Conservation (phyloP, 331 rosid species). For the Pyrus hybrid region DNA sequence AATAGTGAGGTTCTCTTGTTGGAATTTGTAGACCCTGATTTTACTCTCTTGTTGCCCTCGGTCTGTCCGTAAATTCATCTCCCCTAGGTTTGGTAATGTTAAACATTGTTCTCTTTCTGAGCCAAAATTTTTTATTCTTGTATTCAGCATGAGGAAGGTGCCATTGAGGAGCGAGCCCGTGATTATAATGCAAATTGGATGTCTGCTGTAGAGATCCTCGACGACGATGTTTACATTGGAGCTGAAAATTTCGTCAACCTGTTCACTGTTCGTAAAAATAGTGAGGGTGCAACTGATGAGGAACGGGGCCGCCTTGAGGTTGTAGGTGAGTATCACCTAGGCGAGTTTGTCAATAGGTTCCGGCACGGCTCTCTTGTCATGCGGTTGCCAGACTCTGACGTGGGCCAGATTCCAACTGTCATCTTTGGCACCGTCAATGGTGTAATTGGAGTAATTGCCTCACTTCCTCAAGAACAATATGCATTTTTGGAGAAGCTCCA, state of each 20-base stretch:
- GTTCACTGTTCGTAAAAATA: conserved; percentile 77
- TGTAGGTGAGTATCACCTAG: conserved; percentile 88
- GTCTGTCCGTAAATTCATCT: not conserved
- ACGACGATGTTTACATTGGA: conserved; percentile 86
- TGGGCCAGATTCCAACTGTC: conserved; percentile 85
- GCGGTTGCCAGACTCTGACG: conserved; percentile 87
- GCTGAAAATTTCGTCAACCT: conserved; percentile 84
- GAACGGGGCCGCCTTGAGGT: conserved; percentile 85
- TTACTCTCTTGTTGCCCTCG: not conserved
- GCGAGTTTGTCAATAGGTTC: conserved; percentile 78
- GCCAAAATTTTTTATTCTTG: not conserved
- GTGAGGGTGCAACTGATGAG: conserved; percentile 91
- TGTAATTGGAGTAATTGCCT: conserved; percentile 85
- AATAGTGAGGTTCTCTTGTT: not conserved
- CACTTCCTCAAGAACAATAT: conserved; percentile 78
- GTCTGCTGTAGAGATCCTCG: conserved; percentile 96
- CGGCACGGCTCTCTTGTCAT: conserved; percentile 87
- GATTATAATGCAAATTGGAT: conserved; percentile 96
- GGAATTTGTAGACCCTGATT: not conserved
- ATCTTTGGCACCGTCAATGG: conserved; percentile 84
- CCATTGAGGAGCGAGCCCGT: conserved; percentile 89
- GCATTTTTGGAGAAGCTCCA: conserved; percentile 77
- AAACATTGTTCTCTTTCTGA: conserved; percentile 33
- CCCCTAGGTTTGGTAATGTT: too few relatives aligned
- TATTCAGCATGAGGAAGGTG: conserved; percentile 86